Percentiles rank a stretch among this genome's conserved stretches.
Conservation (phyloP, 106 monocot genomes). For the Platanthera guangdongensis region DNA sequence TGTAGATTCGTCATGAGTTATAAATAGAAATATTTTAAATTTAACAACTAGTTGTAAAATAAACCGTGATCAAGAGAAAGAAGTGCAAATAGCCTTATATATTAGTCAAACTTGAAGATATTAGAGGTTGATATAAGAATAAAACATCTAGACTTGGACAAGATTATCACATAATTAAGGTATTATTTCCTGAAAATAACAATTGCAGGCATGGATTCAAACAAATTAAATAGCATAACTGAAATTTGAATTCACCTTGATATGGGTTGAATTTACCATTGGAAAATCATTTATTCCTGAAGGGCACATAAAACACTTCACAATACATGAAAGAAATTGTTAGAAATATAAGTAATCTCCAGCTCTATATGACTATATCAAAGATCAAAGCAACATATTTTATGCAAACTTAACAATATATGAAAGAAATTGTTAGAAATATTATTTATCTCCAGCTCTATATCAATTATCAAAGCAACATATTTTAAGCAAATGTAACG, state of each 20-base stretch:
- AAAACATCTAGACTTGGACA: background rate
- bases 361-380: background rate
- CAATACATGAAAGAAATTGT: conserved; percentile 15
- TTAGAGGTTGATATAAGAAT: background rate
- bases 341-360: background rate
- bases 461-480: too few species aligned
- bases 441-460: too few species aligned
- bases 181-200: background rate
- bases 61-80: background rate
- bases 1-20: too few species aligned
- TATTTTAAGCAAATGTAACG: too few species aligned
- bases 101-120: background rate
- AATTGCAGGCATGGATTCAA: background rate
- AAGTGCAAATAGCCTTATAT: background rate
- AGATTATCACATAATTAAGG: background rate
- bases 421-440: too few species aligned
- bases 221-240: background rate
- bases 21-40: background rate
- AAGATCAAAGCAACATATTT: background rate
- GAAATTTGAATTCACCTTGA: conserved; percentile 54
- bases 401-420: background rate
- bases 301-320: conserved; percentile 98
- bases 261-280: conserved; percentile 92
- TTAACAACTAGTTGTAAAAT: background rate
- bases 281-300: conserved; percentile 99